Evolutionary conservation across 768 basidiomycete genomes (phyloP).

Genomic region (Candolleomyces aberdarensis): DNA sequence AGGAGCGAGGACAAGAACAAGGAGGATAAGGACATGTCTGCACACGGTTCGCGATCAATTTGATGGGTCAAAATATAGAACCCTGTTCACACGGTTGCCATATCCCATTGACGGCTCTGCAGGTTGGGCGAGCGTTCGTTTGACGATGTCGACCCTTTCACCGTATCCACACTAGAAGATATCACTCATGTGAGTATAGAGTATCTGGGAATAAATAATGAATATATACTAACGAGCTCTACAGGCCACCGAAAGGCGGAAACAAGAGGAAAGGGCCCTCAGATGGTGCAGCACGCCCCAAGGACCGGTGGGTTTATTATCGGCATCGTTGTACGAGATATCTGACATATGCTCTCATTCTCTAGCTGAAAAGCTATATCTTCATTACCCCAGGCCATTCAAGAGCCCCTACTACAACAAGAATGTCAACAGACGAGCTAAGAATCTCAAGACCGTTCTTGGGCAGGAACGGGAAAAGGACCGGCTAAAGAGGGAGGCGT

Average conservation of each 20-base stretch:
- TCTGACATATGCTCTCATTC: conserved; percentile 38
- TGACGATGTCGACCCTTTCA: too few species aligned
- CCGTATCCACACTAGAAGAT: too few species aligned
- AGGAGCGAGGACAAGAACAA: too few species aligned
- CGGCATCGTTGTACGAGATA: background rate
- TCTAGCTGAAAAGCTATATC: conserved; percentile 68
- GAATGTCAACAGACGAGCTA: conserved; percentile 68
- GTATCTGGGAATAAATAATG: background rate
- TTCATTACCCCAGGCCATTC: conserved; percentile 70
- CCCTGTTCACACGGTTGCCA: too few species aligned
- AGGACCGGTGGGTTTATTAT: conserved; percentile 31
- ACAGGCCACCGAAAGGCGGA: conserved; percentile 45
- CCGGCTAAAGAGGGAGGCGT: conserved; percentile 58
- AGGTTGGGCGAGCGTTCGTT: too few species aligned
- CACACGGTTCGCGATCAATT: too few species aligned
- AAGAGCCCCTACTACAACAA: conserved; percentile 72
- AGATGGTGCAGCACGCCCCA: conserved; percentile 45
- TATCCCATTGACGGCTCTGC: too few species aligned
- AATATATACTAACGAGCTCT: background rate
- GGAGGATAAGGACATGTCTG: too few species aligned
- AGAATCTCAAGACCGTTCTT: conserved; percentile 77
- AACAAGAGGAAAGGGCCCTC: conserved; percentile 39
- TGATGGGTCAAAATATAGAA: too few species aligned
- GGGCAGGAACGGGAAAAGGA: conserved; percentile 79
- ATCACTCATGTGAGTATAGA: conserved; percentile 6